phyloP scores from a whole-genome alignment of 2,329 filamentous ascomycete genomes.

The Nemania serpens region DNA sequence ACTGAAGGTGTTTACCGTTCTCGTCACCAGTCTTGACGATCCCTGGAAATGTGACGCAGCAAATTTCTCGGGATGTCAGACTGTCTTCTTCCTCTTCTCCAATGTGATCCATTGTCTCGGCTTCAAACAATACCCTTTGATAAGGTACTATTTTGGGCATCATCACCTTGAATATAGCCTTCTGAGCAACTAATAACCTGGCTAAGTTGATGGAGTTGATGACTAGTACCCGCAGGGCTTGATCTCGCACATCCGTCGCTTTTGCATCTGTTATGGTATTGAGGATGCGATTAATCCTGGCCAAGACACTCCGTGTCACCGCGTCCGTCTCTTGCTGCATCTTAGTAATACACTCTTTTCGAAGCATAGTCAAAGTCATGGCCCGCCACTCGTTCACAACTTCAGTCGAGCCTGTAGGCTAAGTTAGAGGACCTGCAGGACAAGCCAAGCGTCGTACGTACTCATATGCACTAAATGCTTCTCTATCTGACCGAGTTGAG shows the following conservation, averaged over 20 bases:
- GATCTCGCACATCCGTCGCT: constrained; percentile 52
- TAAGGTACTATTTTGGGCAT: constrained; percentile 61
- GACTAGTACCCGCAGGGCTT: constrained; percentile 58
- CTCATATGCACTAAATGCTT: constrained; percentile 49
- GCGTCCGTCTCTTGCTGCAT: constrained; percentile 52
- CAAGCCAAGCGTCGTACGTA: constrained; percentile 33
- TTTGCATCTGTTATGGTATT: constrained; percentile 52
- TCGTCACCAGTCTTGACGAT: constrained; percentile 69
- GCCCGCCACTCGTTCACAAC: constrained; percentile 70
- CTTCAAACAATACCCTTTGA: constrained; percentile 61
- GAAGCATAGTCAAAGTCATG: constrained; percentile 63
- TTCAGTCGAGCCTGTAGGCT: constrained; percentile 51
- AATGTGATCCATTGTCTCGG: constrained; percentile 67
- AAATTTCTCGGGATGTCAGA: constrained; percentile 57
- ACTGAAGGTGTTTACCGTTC: constrained; percentile 63
- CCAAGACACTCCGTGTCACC: constrained; percentile 50
- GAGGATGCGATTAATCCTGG: constrained; percentile 55
- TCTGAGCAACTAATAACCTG: constrained; percentile 61
- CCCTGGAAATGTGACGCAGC: constrained; percentile 67
- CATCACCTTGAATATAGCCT: constrained; percentile 59
- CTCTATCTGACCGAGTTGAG: constrained; percentile 56
- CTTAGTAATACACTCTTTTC: constrained; percentile 54
- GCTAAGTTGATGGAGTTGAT: constrained; percentile 60
- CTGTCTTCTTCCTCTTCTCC: constrained; percentile 65
- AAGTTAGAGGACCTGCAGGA: constrained; percentile 24